Percentiles rank a stretch among this genome's conserved stretches.
Conservation (phyloP, 2,329 filamentous ascomycete genomes). For the Hirsutella rhossiliensis region DNA sequence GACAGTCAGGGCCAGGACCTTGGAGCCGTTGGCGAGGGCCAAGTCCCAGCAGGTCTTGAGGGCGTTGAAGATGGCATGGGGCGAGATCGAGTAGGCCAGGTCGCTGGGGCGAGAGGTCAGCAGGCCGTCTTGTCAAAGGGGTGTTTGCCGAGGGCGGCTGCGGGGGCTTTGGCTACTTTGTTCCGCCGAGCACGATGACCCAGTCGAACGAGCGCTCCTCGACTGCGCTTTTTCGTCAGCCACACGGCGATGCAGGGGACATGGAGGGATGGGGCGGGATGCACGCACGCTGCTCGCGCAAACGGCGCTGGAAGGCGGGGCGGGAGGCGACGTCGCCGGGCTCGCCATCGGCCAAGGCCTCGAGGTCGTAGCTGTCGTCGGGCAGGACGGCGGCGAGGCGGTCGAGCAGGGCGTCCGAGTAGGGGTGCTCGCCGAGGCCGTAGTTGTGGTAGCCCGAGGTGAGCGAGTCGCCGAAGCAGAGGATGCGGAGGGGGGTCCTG, state of each 20-base stretch:
- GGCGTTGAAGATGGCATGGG: slow-evolving; percentile 32
- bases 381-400: slow-evolving; percentile 34
- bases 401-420: slow-evolving; percentile 34
- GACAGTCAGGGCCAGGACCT: slow-evolving; percentile 52
- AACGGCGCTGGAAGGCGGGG: slow-evolving; percentile 16
- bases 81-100: slow-evolving; percentile 25
- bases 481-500: slow-evolving; percentile 30
- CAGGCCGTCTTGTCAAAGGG: background rate
- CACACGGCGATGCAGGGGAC: background rate
- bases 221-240: slow-evolving; percentile 6
- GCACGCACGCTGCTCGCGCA: slow-evolving; percentile 17
- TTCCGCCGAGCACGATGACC: slow-evolving; percentile 51
- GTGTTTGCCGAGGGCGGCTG: background rate
- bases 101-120: slow-evolving; percentile 28
- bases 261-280: slow-evolving; percentile 1
- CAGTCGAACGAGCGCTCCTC: slow-evolving; percentile 36
- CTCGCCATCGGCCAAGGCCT: slow-evolving; percentile 35
- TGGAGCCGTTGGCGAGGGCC: slow-evolving; percentile 33
- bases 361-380: slow-evolving; percentile 22
- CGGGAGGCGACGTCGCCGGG: slow-evolving; percentile 37
- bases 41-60: slow-evolving; percentile 39
- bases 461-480: slow-evolving; percentile 55
- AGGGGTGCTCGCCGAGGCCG: slow-evolving; percentile 37
- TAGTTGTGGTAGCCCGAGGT: slow-evolving; percentile 40
- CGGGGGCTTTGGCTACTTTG: slow-evolving; percentile 33